Evolutionary conservation across 2,329 filamentous ascomycete species (phyloP), one percentile per base, ranked within the genome.

Genomic region (Xenoacremonium recifei): DNA sequence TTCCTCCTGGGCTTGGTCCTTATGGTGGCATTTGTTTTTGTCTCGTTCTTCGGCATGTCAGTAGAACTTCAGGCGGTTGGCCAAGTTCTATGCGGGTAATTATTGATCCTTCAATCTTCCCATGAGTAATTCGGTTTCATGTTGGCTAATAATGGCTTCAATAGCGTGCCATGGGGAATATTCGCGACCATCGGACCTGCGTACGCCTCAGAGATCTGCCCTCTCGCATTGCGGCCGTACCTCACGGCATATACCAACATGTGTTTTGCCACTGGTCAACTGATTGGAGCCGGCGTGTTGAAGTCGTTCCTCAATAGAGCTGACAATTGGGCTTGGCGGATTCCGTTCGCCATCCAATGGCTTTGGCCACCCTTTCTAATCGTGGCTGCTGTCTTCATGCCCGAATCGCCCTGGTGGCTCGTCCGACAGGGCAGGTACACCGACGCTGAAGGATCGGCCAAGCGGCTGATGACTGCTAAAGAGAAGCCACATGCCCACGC

Each of bases 101-200:
- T n/a, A n/a, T n/a, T 41, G 11, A 19, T 40, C 17, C 37, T 47
- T 11, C 37, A 40, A 21, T 27, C 16, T 12, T 39, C 32, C 6
- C 25, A 39, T 2, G 40, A 32, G 4, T 21, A 40, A 11, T 39
- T 35, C 16, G 21, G 13, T 2, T 39, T 72, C 42, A 55, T 72
- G 42, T 71, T n/a, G n/a, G n/a, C n/a, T n/a, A n/a, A n/a, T n/a
- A n/a, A n/a, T n/a, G n/a, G n/a, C 31, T 65, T n/a, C 80, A 33
- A 74, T 78, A 57, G 78, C 77, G 47, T 58, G 80, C 27, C 77
- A 44, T 82, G 79, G 79, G 79, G 79, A 17, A 72, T 81, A 54
- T 81, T 81, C 61, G 78, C 80, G 48, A 75, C 76, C 46, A 78
- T 41, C n/a, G 45, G 38, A 6, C 37, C 45, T 10, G 41, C 45